Base-by-base conservation (phyloP, 495 filamentous ascomycete genomes). In the Platismatia glauca region DNA sequence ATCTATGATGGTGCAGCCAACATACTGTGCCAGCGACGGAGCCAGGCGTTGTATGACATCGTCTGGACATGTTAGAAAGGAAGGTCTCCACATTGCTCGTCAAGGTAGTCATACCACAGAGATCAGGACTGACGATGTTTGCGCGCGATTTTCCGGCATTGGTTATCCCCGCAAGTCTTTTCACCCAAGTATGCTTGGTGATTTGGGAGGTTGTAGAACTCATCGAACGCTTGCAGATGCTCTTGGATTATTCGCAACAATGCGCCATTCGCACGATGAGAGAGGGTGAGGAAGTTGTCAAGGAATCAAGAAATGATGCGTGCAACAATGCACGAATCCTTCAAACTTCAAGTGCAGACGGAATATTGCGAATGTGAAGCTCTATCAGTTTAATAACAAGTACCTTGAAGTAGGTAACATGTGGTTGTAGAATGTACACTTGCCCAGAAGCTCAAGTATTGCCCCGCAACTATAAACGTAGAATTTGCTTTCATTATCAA, bases 1-100 rank as follows among this genome's bases (percentile, higher is more conserved):
- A 69, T 97, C 93, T 65, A 97, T 76, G 58, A 97, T 80, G 64
- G 91, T 89, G 68, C 90, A 84, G 57, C 87, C 86, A 18, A 74
- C 69, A 69, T 90, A 83, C 57, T 79, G 78, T 27, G 72, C 70
- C 31, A 96, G 81, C 15, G 80, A 83, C 3, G 82, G 84, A 12
- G 77, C 79, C 27, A 88, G 69, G 24, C 80, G 77, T 65, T 81
- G 61, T 57, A 84, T 58, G 24, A 79, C 65, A 69, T 83, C 74
- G 65, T 82, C 81, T 84, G 29, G 5, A 22, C 43, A 1, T 35
- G 29, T 71, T 44, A 31, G 63, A 46, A 12, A 29, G 38, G 20
- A 34, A 3, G 12, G 22, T 11, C 9, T 44, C 7, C 15, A 38
- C 13, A 20, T 56, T 34, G n/a, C 16, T 53, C 44, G 24, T 31